Evolutionary conservation across 345 rosid species (phyloP), one percentile per base, ranked within the genome.

Genomic region (Eucalyptus leucophloia): DNA sequence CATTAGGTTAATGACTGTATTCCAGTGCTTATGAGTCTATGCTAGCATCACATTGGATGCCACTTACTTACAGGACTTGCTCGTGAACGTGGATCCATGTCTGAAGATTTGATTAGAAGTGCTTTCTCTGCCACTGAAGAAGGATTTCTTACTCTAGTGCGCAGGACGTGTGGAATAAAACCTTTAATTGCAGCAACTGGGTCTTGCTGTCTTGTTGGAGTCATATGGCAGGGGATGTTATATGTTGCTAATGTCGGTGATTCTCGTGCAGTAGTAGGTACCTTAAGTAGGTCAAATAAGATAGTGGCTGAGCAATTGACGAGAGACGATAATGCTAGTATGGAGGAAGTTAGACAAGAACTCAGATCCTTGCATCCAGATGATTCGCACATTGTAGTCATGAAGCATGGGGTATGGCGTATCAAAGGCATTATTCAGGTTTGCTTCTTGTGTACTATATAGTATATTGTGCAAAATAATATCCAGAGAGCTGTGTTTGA

Each of bases 361-460:
- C 96, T 98, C 77, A 96, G 89, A 93, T 96, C 96, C 7, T 88
- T 95, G 93, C 98, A 98, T 94, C 99, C 98, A 0, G 98, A 97
- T 89, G 99, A 97, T 92, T 91, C 97, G 0, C 95, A 96, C 60
- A 95, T 98, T 86, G 98, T 98, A 58, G 95, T 96, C 47, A 91
- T 94, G 94, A 97, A 96, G 93, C 94, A 95, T 49, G 99, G 99
- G 42, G 98, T 93, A n/a, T 98, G 99, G 99, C 99, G 99, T 81
- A 89, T 98, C 95, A 98, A 98, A 94, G 99, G 99, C 93, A 95
- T 98, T 87, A 97, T 97, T 92, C 99, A 98, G 98, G 99, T 98
- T 92, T 87, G 88, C 85, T 83, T 87, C 86, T 86, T 18, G n/a
- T 54, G 30, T 49, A 54, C 85, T 5, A 49, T 56, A 40, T 23